phyloP scores from a whole-genome alignment of 2,329 filamentous ascomycete genomes.

The Niveomyces coronatus region DNA sequence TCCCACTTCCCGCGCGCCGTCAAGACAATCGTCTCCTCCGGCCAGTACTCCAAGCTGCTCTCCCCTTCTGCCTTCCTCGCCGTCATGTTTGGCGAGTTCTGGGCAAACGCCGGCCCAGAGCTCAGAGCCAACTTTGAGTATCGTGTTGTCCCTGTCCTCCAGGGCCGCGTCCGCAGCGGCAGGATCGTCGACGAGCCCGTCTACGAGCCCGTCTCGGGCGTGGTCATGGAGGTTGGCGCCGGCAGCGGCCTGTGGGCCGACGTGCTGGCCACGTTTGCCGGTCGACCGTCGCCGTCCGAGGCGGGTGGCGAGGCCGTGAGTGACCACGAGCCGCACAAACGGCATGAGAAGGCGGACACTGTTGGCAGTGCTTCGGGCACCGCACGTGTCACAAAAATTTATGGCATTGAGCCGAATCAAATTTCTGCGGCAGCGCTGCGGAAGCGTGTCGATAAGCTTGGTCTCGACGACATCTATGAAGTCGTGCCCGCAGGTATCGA shows the following conservation, averaged over 20 bases:
- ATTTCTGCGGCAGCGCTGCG: constrained; percentile 39
- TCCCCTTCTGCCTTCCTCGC: constrained; percentile 31
- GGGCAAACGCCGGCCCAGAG: constrained; percentile 42
- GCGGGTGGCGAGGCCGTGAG: too few relatives aligned
- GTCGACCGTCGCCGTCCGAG: too few relatives aligned
- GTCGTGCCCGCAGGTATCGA: constrained; percentile 54
- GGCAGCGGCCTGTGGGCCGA: constrained; percentile 51
- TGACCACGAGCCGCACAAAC: constrained; percentile 12
- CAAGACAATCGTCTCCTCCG: constrained; percentile 25
- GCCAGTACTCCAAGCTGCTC: constrained; percentile 27
- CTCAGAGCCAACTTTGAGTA: constrained; percentile 32
- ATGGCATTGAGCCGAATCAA: constrained; percentile 54
- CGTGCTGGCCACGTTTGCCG: constrained; percentile 30
- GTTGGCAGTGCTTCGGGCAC: constrained; percentile 12
- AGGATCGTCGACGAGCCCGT: constrained; percentile 21
- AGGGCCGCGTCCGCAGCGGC: constrained; percentile 35
- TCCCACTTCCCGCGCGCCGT: constrained; percentile 43
- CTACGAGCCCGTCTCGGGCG: constrained; percentile 33
- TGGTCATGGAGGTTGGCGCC: constrained; percentile 52
- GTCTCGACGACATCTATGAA: constrained; percentile 47
- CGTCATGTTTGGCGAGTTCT: constrained; percentile 53
- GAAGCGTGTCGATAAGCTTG: constrained; percentile 36
- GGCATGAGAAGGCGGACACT: constrained; percentile 25
- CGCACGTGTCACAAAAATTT: constrained; percentile 36
- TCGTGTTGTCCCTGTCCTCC: constrained; percentile 43